phyloP scores from a whole-genome alignment of 768 basidiomycete genomes.

The Suillus ampliporus region DNA sequence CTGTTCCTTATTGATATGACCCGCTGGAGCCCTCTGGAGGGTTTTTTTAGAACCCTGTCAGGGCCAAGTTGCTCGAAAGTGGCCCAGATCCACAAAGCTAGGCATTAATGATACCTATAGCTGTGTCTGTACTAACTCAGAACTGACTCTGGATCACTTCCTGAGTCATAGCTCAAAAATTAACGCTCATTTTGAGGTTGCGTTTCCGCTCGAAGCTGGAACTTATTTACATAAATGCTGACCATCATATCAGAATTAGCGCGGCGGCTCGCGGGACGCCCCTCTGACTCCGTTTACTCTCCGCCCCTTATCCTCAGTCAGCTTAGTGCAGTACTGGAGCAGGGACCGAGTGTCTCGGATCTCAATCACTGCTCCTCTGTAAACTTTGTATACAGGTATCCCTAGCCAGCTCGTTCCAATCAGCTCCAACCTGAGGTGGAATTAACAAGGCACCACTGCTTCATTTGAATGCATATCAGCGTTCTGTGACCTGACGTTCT shows the following conservation, averaged over 20 bases:
- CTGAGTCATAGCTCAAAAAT: not conserved
- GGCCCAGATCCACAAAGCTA: not conserved
- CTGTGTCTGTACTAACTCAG: not conserved
- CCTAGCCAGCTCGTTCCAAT: not conserved
- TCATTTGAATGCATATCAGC: not conserved
- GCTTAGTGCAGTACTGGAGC: not conserved
- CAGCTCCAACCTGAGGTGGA: not conserved
- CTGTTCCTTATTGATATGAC: not conserved
- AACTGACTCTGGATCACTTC: not conserved
- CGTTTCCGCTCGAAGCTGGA: not conserved
- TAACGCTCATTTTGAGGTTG: not conserved
- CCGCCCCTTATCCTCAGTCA: not conserved
- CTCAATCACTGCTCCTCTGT: not conserved
- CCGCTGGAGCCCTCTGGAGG: not conserved
- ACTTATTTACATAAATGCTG: not conserved
- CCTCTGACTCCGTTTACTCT: not conserved
- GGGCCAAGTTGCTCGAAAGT: not conserved
- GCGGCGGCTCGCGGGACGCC: not conserved
- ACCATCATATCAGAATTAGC: not conserved
- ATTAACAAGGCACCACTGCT: not conserved
- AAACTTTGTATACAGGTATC: not conserved
- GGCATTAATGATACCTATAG: not conserved
- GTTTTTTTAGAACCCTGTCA: no score
- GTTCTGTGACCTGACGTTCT: not conserved
- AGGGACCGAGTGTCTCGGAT: not conserved